These are phyloP conservation scores for Liriodendron chinense DNA, from an alignment of 164 flowering plant species.

Conservation along the genomic window DNA sequence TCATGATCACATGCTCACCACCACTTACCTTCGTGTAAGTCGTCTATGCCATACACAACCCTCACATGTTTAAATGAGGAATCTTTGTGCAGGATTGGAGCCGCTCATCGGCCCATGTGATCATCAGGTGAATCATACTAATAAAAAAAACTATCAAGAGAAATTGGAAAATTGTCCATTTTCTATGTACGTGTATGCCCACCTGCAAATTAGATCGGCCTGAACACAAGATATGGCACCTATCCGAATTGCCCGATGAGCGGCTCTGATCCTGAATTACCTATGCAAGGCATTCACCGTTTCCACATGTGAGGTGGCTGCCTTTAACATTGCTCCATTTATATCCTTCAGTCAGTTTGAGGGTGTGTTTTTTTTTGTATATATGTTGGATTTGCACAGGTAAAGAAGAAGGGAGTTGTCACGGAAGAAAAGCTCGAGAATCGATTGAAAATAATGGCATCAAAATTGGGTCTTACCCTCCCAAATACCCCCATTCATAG, in stretches of 20 bases:
- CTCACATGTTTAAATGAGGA: too few species aligned
- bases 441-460: background rate
- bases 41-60: background rate
- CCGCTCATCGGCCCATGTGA: too few species aligned
- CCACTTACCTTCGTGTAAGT: constrained; percentile 2
- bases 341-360: background rate
- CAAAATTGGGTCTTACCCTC: background rate
- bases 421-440: constrained; percentile 4
- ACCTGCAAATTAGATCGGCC: background rate
- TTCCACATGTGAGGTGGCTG: background rate
- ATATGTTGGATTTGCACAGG: background rate
- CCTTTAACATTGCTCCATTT: background rate
- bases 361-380: background rate
- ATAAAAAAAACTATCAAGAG: too few species aligned
- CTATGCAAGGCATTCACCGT: background rate
- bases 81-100: too few species aligned
- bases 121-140: too few species aligned
- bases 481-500: background rate
- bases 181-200: too few species aligned
- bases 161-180: too few species aligned
- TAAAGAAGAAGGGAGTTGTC: background rate
- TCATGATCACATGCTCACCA: constrained; percentile 1
- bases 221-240: background rate
- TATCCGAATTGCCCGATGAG: background rate
- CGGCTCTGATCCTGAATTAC: background rate